Base-by-base conservation (phyloP, 2,329 filamentous ascomycete genomes). In the Colletotrichum sp. region DNA sequence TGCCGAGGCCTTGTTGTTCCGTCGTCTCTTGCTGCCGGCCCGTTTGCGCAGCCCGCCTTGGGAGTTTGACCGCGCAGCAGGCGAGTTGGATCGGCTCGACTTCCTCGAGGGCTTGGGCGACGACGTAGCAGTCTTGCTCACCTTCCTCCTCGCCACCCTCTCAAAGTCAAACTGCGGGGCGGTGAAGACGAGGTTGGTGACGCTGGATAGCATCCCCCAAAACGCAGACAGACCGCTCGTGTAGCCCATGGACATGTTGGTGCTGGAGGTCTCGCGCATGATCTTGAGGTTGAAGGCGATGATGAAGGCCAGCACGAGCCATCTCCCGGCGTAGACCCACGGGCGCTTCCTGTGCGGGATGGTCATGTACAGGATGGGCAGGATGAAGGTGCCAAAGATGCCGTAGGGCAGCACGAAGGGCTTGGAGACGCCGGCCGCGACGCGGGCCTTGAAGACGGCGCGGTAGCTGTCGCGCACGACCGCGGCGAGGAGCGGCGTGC, bases 121-220 rank as follows among this genome's bases (percentile, higher is more conserved):
- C 16, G 66, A 39, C 6, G n/a, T 22, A 4, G 44, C 44, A 6
- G n/a, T n/a, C 22, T 30, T 59, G 12, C 16, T 68, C 26, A 15
- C 80, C 79, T 78, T 82, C 70, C 85, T 80, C 74, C 83, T 86
- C 69, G 88, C 82, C 0, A 90, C 86, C 77, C 91, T 87, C 76
- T 88, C 90, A 1, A 88, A 88, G 24, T 91, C 89, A 80, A 88
- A 89, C 81, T 93, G 92, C 5, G 91, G 90, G 22, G 85, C 83
- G 62, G 86, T 89, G 84, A 90, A 90, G 3, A 93, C 81, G 28
- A 93, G 81, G 79, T 91, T 81, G 24, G 87, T 86, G 71, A 89
- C 79, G 44, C 82, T 85, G 82, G 86, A 88, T 22, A 92, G 81
- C 13, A 89, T 88, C 2, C 88, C 86, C 89, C 89, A 93, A 6